phyloP scores from a whole-genome alignment of 768 basidiomycete genomes.

The Serendipita sp. region DNA sequence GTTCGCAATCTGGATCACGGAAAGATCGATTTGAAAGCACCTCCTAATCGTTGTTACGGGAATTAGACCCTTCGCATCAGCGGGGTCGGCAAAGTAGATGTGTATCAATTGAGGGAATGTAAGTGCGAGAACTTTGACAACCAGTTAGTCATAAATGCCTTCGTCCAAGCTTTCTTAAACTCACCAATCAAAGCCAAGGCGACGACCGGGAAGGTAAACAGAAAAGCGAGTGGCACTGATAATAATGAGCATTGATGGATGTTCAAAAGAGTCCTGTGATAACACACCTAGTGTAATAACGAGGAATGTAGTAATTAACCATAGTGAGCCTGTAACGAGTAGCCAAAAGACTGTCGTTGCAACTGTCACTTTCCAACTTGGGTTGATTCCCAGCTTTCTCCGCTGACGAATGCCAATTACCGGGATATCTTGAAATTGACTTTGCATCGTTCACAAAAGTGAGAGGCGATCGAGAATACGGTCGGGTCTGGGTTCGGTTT shows the following conservation, averaged over 20 bases:
- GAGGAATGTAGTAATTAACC: background rate
- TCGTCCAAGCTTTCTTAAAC: background rate
- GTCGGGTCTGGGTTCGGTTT: too few species aligned
- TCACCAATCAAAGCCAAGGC: background rate
- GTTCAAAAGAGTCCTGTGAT: background rate
- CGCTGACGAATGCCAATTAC: too few species aligned
- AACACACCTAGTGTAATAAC: background rate
- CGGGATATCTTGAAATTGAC: too few species aligned
- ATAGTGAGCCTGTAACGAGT: background rate
- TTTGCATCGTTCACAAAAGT: too few species aligned
- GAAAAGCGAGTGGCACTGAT: background rate
- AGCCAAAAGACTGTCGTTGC: background rate
- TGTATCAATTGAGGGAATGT: background rate
- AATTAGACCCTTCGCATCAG: background rate
- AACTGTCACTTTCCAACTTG: background rate
- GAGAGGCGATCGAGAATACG: too few species aligned
- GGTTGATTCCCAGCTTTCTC: background rate
- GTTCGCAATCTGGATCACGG: background rate
- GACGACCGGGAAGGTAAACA: background rate
- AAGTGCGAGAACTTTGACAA: background rate
- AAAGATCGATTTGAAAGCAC: background rate
- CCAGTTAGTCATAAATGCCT: background rate
- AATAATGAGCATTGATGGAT: background rate
- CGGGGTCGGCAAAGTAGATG: background rate
- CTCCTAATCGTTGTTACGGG: background rate